Conservation (phyloP, 2,329 filamentous ascomycete species). For the Penicillium freii region DNA sequence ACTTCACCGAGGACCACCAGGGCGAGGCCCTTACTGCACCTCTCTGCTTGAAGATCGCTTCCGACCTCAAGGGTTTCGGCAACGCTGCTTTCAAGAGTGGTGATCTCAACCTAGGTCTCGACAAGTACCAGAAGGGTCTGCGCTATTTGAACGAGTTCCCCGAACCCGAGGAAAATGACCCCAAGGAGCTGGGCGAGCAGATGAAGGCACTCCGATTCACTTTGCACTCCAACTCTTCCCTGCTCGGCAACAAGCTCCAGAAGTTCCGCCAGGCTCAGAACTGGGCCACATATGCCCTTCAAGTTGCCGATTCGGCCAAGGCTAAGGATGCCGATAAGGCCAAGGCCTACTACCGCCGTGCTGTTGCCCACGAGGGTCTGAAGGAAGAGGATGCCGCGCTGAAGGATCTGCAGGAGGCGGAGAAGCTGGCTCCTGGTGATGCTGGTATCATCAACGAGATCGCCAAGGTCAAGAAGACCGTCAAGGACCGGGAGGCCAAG, state of each 20-base stretch:
- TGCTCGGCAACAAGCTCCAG: slow-evolving; percentile 78
- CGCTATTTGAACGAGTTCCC: slow-evolving; percentile 86
- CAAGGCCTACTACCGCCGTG: slow-evolving; percentile 85
- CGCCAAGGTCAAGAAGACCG: slow-evolving; percentile 71
- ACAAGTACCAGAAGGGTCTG: slow-evolving; percentile 92
- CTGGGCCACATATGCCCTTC: slow-evolving; percentile 71
- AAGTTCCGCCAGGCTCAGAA: slow-evolving; percentile 68
- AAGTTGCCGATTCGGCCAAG: slow-evolving; percentile 57
- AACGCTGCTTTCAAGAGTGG: slow-evolving; percentile 87
- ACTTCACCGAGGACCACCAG: slow-evolving; percentile 82
- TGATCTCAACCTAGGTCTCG: slow-evolving; percentile 67
- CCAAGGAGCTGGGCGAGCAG: slow-evolving; percentile 63
- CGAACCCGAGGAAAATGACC: slow-evolving; percentile 65
- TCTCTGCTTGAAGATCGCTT: slow-evolving; percentile 73
- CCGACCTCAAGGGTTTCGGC: slow-evolving; percentile 84
- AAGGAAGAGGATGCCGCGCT: slow-evolving; percentile 85
- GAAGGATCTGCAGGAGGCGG: slow-evolving; percentile 71
- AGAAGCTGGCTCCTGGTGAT: slow-evolving; percentile 72
- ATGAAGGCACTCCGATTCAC: slow-evolving; percentile 76
- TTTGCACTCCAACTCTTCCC: slow-evolving; percentile 82
- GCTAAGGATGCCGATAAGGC: slow-evolving; percentile 73
- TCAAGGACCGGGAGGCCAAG: slow-evolving; percentile 72
- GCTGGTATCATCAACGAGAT: slow-evolving; percentile 73
- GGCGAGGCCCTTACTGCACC: slow-evolving; percentile 63
- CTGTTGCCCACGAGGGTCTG: slow-evolving; percentile 67